Percentiles rank a stretch among this genome's conserved stretches.
These are phyloP conservation scores for Nakaseomyces delphensis DNA, from an alignment of 1,139 yeast species.

Conservation along the genomic window DNA sequence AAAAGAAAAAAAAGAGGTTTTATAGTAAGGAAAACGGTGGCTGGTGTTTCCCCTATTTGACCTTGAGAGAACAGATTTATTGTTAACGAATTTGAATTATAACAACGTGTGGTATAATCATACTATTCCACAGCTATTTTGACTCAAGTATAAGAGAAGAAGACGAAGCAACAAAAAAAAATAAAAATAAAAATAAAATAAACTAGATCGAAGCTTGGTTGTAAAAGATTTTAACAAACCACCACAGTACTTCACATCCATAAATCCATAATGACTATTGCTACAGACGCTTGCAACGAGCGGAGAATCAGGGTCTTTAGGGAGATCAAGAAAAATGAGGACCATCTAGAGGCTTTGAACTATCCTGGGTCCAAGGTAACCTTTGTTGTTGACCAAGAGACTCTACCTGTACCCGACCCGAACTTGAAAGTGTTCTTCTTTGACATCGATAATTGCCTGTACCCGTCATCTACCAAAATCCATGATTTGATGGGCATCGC, in stretches of 20 bases:
- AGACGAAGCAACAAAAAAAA: background rate
- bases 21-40: too few relatives aligned
- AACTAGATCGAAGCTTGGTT: background rate
- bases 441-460: constrained; percentile 88
- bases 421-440: constrained; percentile 49
- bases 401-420: constrained; percentile 21
- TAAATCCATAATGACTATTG: constrained; percentile 14
- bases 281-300: constrained; percentile 13
- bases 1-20: too few relatives aligned
- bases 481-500: constrained; percentile 81
- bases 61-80: too few relatives aligned
- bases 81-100: too few relatives aligned
- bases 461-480: constrained; percentile 61
- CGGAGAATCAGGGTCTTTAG: constrained; percentile 22
- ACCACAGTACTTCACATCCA: background rate
- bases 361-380: constrained; percentile 32
- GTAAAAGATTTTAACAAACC: background rate
- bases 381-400: constrained; percentile 20
- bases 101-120: too few relatives aligned
- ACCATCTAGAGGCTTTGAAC: constrained; percentile 29
- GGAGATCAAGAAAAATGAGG: constrained; percentile 26
- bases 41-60: too few relatives aligned
- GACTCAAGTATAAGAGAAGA: background rate
- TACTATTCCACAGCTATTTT: too few relatives aligned
- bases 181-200: too few relatives aligned